Evolutionary conservation across 2,329 filamentous ascomycete species (phyloP).

Genomic region (Aspergillus nomiae): DNA sequence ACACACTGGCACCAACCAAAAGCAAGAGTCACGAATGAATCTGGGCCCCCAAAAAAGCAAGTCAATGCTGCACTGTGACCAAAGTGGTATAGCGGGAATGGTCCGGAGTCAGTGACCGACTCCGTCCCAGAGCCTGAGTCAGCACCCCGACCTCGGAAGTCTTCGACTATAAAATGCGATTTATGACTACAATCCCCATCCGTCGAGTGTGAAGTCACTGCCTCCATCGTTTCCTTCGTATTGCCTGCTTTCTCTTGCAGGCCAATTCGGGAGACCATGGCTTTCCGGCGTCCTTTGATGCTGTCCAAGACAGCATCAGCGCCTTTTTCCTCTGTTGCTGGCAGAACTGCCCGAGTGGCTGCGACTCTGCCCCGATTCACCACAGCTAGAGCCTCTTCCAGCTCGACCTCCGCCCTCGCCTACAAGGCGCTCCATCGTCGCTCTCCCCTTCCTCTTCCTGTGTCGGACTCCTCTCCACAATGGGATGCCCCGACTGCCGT

Average conservation of each 20-base stretch:
- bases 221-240: slow-evolving; percentile 2
- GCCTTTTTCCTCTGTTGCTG: slow-evolving; percentile 30
- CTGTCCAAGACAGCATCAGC: slow-evolving; percentile 33
- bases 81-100: slow-evolving; percentile 17
- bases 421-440: slow-evolving; percentile 97
- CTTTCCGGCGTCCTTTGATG: slow-evolving; percentile 41
- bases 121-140: slow-evolving; percentile 28
- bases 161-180: slow-evolving; percentile 21
- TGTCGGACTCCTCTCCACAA: slow-evolving; percentile 73
- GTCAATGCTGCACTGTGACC: slow-evolving; percentile 15
- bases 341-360: slow-evolving; percentile 30
- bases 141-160: slow-evolving; percentile 41
- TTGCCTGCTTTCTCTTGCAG: slow-evolving; percentile 15
- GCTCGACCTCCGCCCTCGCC: slow-evolving; percentile 88
- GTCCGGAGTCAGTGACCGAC: slow-evolving; percentile 12
- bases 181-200: slow-evolving; percentile 18
- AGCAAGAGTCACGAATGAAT: neutral
- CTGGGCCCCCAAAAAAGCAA: neutral
- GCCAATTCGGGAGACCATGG: slow-evolving; percentile 32
- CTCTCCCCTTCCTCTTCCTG: slow-evolving; percentile 79
- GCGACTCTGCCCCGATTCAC: slow-evolving; percentile 34
- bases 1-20: neutral
- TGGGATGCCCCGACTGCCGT: slow-evolving; percentile 91
- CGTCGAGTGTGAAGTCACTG: slow-evolving; percentile 3
- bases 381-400: slow-evolving; percentile 37